Conservation (phyloP, 2,329 filamentous ascomycete genomes). For the Chaetomiaceae sp. region DNA sequence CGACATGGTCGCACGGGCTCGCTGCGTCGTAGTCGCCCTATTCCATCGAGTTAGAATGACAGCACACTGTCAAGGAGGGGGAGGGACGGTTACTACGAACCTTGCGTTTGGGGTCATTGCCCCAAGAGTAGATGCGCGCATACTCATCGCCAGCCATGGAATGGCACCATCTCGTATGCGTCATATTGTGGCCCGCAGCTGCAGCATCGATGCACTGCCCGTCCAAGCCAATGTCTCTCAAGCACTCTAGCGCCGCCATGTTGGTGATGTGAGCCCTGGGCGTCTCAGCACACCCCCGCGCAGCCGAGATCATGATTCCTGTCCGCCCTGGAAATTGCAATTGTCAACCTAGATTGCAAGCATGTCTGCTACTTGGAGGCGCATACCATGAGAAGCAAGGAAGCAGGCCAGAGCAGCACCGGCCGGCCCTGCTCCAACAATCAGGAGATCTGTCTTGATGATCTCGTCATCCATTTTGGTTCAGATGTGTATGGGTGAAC, state of each 20-base stretch:
- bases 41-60: slow-evolving; percentile 22
- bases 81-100: background rate
- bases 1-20: slow-evolving; percentile 41
- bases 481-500: background rate
- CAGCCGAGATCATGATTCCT: slow-evolving; percentile 50
- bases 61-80: no score
- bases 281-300: slow-evolving; percentile 49
- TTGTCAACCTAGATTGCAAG: no score
- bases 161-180: slow-evolving; percentile 48
- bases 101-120: slow-evolving; percentile 30
- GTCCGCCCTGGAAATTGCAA: slow-evolving; percentile 36
- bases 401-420: slow-evolving; percentile 53
- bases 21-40: slow-evolving; percentile 42
- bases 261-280: slow-evolving; percentile 60
- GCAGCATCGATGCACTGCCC: slow-evolving; percentile 36
- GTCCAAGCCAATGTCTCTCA: slow-evolving; percentile 49
- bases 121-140: slow-evolving; percentile 48
- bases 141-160: slow-evolving; percentile 51
- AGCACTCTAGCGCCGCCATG: slow-evolving; percentile 52
- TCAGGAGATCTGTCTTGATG: slow-evolving; percentile 43
- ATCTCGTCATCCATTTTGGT: slow-evolving; percentile 6
- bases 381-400: slow-evolving; percentile 43
- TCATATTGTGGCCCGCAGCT: slow-evolving; percentile 39
- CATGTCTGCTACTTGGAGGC: background rate
- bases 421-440: slow-evolving; percentile 50